Evolutionary conservation across 352 stramenopile species (phyloP), one percentile per base, ranked within the genome.

Genomic region (Phytophthora colocasiae): DNA sequence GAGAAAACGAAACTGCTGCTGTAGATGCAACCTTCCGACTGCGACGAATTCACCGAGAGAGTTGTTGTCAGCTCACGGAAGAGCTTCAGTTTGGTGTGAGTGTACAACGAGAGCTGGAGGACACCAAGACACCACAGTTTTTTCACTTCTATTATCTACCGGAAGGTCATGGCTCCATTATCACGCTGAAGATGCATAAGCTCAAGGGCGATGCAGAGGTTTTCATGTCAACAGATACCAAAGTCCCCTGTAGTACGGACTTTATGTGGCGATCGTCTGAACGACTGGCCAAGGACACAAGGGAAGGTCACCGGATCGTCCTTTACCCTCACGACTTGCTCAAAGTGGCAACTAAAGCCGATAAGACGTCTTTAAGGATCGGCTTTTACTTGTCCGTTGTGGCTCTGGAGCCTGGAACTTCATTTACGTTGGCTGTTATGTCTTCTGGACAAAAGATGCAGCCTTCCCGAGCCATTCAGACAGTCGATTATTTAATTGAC

Each of bases 151-250:
- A 78, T 46, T 89, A 89, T 50, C 9, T 56, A 4, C 69, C 72
- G 0, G 60, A 76, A 34, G 32, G 48, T 0, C 49, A 82, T 12
- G 77, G 69, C 0, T 72, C 76, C 6, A 93, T 91, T 47, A 53
- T 92, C 38, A 93, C 85, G 1, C 39, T 92, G 26, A 81, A 82
- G 46, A 71, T 93, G 27, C 72, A 88, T 39, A 52, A 78, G 0
- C 19, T 70, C 1, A 19, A 50, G 7, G 85, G 85, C 22, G 77
- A 90, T 17, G 83, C 80, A 2, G 81, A 91, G 36, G 50, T 88
- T 39, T 91, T 92, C 47, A 58, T 93, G 66, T 92, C 83, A 0
- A 91, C 80, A 0, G 68, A 89, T n/a, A 93, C 85, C 10, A 81
- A 74, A 50, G 81, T 80, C 2, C 85, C 83, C 11, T 90, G 83